phyloP scores from a whole-genome alignment of 768 basidiomycete genomes.

The Lepiota brunneoincarnata region DNA sequence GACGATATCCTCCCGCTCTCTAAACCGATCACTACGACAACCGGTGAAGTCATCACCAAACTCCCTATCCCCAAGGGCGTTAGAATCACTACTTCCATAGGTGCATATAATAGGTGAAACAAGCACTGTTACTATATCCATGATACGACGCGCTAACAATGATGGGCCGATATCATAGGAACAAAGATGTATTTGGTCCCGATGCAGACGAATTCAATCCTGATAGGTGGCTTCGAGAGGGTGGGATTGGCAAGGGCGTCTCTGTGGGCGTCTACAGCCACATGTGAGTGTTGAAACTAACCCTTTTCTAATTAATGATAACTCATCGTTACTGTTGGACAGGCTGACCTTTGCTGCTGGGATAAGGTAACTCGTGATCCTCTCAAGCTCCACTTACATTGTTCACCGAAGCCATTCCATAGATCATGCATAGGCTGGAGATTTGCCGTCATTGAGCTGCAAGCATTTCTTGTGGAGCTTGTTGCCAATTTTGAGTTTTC shows the following conservation, averaged over 20 bases:
- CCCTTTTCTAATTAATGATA: neutral
- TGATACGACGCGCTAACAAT: neutral
- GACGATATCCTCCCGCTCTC: constrained; percentile 64
- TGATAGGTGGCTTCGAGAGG: constrained; percentile 48
- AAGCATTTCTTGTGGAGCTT: constrained; percentile 57
- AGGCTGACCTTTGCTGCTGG: constrained; percentile 31
- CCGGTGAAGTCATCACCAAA: constrained; percentile 40
- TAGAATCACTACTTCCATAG: constrained; percentile 50
- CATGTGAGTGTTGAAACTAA: constrained; percentile 28
- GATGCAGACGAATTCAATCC: constrained; percentile 54
- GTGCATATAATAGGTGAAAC: constrained; percentile 51
- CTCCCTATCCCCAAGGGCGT: constrained; percentile 49
- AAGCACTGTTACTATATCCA: neutral
- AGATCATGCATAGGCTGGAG: constrained; percentile 38
- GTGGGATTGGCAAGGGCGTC: constrained; percentile 33
- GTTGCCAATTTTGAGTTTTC: constrained; percentile 52
- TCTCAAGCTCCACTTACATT: neutral
- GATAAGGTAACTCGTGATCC: constrained; percentile 22
- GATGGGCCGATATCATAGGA: constrained; percentile 24
- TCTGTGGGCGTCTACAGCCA: constrained; percentile 46
- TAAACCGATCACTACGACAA: constrained; percentile 43
- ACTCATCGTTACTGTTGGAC: neutral
- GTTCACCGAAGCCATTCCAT: neutral
- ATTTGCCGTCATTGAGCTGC: constrained; percentile 48
- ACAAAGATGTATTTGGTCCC: constrained; percentile 52